Evolutionary conservation across 2,329 filamentous ascomycete genomes (phyloP).

Genomic region (Orbilia oligospora): DNA sequence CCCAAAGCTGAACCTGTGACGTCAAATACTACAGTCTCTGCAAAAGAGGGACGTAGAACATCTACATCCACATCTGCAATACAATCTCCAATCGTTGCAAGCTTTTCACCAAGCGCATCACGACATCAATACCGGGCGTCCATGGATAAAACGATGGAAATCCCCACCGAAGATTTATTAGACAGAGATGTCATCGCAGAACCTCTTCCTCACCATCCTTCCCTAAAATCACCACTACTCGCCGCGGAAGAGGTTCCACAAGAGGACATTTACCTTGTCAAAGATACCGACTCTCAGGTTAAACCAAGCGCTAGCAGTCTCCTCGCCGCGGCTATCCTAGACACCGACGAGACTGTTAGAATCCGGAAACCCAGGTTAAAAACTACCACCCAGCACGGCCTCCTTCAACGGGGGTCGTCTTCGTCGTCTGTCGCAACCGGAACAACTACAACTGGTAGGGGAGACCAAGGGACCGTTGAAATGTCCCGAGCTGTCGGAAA

Average conservation of each 20-base stretch:
- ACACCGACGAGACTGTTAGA: slow-evolving; percentile 31
- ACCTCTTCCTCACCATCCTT: slow-evolving; percentile 51
- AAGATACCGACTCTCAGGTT: slow-evolving; percentile 31
- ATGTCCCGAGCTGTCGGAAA: slow-evolving; percentile 55
- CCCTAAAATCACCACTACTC: slow-evolving; percentile 43
- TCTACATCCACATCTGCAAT: slow-evolving; percentile 54
- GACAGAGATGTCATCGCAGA: slow-evolving; percentile 43
- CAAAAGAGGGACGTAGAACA: slow-evolving; percentile 49
- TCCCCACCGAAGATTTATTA: slow-evolving; percentile 45
- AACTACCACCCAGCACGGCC: slow-evolving; percentile 44
- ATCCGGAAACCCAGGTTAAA: slow-evolving; percentile 43
- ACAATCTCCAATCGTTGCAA: slow-evolving; percentile 40
- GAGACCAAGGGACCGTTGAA: slow-evolving; percentile 46
- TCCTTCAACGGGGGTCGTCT: slow-evolving; percentile 53
- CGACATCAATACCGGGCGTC: slow-evolving; percentile 55
- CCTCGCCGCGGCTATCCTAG: slow-evolving; percentile 26
- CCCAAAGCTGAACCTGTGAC: slow-evolving; percentile 41
- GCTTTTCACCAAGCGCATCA: slow-evolving; percentile 44
- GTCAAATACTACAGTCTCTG: slow-evolving; percentile 29
- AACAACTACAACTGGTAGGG: slow-evolving; percentile 55
- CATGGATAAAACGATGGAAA: slow-evolving; percentile 57
- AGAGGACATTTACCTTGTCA: slow-evolving; percentile 38
- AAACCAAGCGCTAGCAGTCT: slow-evolving; percentile 20
- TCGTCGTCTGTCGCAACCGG: slow-evolving; percentile 57
- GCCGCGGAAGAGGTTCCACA: slow-evolving; percentile 38